Evolutionary conservation across 23 red algal species (phyloP).

Genomic region (Cyanidiococcus yangmingshanensis): DNA sequence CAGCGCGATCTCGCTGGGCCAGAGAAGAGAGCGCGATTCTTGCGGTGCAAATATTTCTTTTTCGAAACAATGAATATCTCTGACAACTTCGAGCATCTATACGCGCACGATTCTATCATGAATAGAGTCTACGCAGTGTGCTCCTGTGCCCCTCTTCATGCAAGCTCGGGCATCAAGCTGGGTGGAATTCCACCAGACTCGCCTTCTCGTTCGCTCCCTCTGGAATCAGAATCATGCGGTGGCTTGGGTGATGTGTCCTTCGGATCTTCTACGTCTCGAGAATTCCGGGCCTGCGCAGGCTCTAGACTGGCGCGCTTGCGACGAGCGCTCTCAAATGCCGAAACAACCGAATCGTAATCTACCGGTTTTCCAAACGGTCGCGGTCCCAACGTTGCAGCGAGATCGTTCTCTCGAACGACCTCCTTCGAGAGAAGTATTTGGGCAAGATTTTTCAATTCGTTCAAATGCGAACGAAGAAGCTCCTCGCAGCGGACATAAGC

Average conservation of each 20-base stretch:
- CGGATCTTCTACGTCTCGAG: not conserved
- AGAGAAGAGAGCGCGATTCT: no score
- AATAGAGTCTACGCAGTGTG: no score
- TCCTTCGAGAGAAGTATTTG: slow-evolving; percentile 72
- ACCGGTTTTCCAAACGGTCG: slow-evolving; percentile 65
- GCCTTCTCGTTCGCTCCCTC: not conserved
- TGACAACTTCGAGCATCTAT: no score
- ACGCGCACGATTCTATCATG: no score
- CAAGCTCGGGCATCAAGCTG: not conserved
- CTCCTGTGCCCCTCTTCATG: slow-evolving; percentile 7
- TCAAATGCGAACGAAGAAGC: slow-evolving; percentile 55
- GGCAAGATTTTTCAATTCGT: slow-evolving; percentile 53
- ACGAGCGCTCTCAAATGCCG: slow-evolving; percentile 65
- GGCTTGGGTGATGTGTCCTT: not conserved
- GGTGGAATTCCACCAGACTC: not conserved
- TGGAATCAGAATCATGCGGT: not conserved
- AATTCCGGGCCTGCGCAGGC: not conserved
- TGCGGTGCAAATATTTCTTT: no score
- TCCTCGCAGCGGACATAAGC: slow-evolving; percentile 63
- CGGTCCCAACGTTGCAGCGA: slow-evolving; percentile 63
- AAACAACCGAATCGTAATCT: slow-evolving; percentile 79
- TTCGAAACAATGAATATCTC: no score
- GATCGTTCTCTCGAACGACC: slow-evolving; percentile 74
- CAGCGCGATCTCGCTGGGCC: no score
- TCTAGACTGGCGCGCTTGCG: not conserved